These are phyloP conservation scores for Quercus ilex DNA, from an alignment of 306 rosid species.

Conservation along the genomic window DNA sequence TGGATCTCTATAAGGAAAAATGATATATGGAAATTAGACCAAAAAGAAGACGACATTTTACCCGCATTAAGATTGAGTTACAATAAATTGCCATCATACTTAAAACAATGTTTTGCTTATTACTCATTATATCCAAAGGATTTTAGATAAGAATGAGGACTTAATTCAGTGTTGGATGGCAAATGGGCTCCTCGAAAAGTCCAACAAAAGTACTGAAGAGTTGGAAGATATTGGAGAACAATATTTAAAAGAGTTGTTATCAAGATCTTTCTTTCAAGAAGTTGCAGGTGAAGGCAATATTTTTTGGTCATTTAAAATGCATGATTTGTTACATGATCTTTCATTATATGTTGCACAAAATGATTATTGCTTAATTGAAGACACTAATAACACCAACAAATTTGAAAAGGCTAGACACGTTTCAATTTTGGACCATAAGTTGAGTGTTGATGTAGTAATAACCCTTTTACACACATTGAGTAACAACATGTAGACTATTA, in stretches of 20 bases:
- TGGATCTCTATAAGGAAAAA: too few species aligned
- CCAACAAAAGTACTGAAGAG: not conserved
- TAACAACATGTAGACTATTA: too few species aligned
- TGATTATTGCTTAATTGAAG: not conserved
- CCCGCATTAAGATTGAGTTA: too few species aligned
- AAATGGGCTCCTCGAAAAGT: slow-evolving; percentile 5
- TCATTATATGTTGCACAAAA: slow-evolving; percentile 11
- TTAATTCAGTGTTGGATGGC: slow-evolving; percentile 33
- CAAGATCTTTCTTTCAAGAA: slow-evolving; percentile 24
- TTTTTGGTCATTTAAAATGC: not conserved
- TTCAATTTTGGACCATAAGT: too few species aligned
- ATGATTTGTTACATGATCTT: slow-evolving; percentile 22
- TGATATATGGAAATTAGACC: too few species aligned
- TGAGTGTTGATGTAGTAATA: not conserved
- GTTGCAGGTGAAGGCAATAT: not conserved
- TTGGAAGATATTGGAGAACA: slow-evolving; percentile 27
- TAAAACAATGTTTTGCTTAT: too few species aligned
- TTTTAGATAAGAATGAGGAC: not conserved
- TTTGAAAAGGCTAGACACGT: not conserved
- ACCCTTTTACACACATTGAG: too few species aligned
- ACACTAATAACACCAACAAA: not conserved
- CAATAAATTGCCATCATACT: too few species aligned
- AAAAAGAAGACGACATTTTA: too few species aligned
- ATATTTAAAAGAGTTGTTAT: slow-evolving; percentile 13
- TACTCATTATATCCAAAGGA: not conserved